phyloP scores from a whole-genome alignment of 2,329 filamentous ascomycete species.

The Cytospora piceicola region DNA sequence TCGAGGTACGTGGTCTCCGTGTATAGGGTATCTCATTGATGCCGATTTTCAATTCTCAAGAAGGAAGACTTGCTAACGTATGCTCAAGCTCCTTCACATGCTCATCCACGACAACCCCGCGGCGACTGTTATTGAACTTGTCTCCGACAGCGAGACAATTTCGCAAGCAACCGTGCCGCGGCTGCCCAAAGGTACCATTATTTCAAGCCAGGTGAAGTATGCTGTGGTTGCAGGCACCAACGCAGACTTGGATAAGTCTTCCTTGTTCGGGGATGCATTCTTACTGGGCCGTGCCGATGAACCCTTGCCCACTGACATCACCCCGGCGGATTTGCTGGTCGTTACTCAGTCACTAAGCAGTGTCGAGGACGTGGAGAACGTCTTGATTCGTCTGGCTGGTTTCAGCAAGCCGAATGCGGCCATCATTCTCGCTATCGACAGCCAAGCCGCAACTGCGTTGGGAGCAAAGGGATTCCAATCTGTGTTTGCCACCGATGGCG shows the following conservation, averaged over 20 bases:
- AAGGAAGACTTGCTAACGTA: no score
- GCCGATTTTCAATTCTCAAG: no score
- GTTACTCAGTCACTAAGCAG: conserved; percentile 5
- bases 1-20: background rate
- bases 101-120: conserved; percentile 26
- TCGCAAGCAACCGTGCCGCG: background rate
- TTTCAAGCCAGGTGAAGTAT: conserved; percentile 24
- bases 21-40: no score
- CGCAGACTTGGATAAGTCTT: conserved; percentile 1
- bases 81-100: conserved; percentile 13
- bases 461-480: conserved; percentile 18
- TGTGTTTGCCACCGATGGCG: conserved; percentile 7
- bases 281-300: conserved; percentile 16
- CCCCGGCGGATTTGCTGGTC: conserved; percentile 19
- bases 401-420: conserved; percentile 20
- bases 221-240: conserved; percentile 16
- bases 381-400: background rate
- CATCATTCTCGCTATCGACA: conserved; percentile 8
- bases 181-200: conserved; percentile 15
- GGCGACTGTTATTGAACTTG: conserved; percentile 21
- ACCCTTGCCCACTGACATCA: conserved; percentile 16
- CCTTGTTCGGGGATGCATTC: conserved; percentile 21
- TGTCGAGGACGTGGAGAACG: conserved; percentile 10
- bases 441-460: conserved; percentile 11
- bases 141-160: conserved; percentile 1